These are phyloP conservation scores for Protostelium mycophagum DNA, from an alignment of 78 protist genomes.

Conservation along the genomic window DNA sequence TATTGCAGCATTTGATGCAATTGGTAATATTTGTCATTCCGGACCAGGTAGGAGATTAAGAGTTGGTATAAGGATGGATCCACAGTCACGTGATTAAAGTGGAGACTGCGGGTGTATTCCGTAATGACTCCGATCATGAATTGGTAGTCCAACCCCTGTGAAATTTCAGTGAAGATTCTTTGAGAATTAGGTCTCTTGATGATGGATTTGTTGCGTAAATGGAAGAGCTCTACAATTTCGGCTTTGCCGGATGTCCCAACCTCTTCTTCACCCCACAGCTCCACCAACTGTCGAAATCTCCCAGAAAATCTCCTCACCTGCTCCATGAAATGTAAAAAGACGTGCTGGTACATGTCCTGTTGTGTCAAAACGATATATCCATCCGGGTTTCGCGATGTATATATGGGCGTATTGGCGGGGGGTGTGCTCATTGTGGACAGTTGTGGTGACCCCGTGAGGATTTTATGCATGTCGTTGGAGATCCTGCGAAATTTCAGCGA, in stretches of 20 bases:
- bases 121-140: conserved; percentile 1
- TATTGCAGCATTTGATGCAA: conserved; percentile 36
- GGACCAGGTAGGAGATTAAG: conserved; percentile 11
- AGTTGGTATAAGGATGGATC: background rate
- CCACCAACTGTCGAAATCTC: background rate
- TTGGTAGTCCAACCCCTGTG: background rate
- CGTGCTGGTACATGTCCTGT: conserved; percentile 1
- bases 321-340: background rate
- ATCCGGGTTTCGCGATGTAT: background rate
- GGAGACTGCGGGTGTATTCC: conserved; percentile 15
- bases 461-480: background rate
- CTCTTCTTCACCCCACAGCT: no score
- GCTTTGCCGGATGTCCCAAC: no score
- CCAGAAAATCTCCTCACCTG: background rate
- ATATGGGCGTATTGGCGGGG: background rate
- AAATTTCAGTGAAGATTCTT: background rate
- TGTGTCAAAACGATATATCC: background rate
- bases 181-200: background rate
- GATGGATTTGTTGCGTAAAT: no score
- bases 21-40: conserved; percentile 1
- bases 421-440: background rate
- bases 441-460: background rate
- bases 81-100: background rate
- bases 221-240: no score
- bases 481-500: background rate